Evolutionary conservation across 2,329 filamentous ascomycete species (phyloP), one percentile per base, ranked within the genome.

Genomic region (Phialocephala sp.): DNA sequence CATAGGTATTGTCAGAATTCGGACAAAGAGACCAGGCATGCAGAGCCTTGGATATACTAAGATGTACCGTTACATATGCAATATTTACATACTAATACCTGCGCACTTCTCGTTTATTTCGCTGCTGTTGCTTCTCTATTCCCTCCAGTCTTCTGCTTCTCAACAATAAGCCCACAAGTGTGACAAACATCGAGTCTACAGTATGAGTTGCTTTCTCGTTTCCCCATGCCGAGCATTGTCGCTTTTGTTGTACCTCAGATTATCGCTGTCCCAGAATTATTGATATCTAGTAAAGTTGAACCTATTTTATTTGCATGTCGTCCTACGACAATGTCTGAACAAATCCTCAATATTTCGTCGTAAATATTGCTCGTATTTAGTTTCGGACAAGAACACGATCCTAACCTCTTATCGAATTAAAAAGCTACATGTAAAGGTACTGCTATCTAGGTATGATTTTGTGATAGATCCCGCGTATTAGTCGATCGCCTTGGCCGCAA

Each of bases 41-140:
- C 22, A 50, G 45, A 50, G 45, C 45, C 45, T 50, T 50, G 45
- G n/a, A 50, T 50, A 50, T 24, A 50, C 22, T 8, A 50, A n/a
- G 22, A 22, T 50, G 2, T 11, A 50, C 3, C 27, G 45, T 50
- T 8, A 43, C 12, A 43, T 18, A 18, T 18, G 41, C 15, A 32
- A 32, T 32, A 32, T 32, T 32, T 32, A 32, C 6, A 32, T 32
- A 6, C 27, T n/a, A n/a, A 15, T 43, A n/a, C 6, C 41, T 18
- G 8, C 41, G 15, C 41, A 43, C 18, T 43, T 18, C 11, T 43
- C 41, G 6, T 4, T n/a, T 41, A 2, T 41, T 11, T 12, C 11
- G 37, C 15, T 41, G 37, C 37, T 41, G 15, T 41, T 41, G 11
- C 15, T 41, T 8, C 9, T 41, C 3, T 18, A 12, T 18, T 41